Base-by-base conservation (phyloP, 208 protist genomes). In the Leishmania arabica region DNA sequence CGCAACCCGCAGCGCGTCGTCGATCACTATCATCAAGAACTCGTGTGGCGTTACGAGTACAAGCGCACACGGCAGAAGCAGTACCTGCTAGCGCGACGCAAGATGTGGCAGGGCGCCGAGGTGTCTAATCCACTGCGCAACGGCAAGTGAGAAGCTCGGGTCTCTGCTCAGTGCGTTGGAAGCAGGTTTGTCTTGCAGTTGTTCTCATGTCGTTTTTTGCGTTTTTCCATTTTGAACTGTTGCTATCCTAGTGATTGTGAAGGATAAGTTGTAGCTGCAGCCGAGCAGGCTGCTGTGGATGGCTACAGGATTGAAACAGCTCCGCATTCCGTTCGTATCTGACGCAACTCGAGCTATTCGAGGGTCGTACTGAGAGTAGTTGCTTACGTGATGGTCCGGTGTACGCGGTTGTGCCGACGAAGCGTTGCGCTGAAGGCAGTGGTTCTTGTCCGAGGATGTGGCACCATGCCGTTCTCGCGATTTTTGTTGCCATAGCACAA, bases 11-110 rank as follows among this genome's bases (percentile, higher is more conserved):
- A 98, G 84, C 79, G 88, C 19, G 92, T 98, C n/a, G 79, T 98
- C 64, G 92, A 98, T 74, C 95, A 98, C 78, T 97, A 98, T 77
- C 95, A 98, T 79, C 95, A 98, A 80, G 95, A 98, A 83, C 80
- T 98, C 21, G 93, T 98, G 27, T 98, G 95, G 94, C 88, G 90
- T 68, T 95, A 91, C 68, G 95, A 98, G 85, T 98, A 96, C 84
- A 87, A 97, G 80, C 86, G 95, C 70, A 91, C 87, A 56, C 93
- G 95, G 19, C 95, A 97, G 81, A 98, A 97, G 84, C 95, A 98
- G 85, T 96, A 95, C 83, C 84, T 97, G n/a, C 90, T 97, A 45
- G 77, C 81, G 79, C 86, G 88, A 19, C 88, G 89, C 24, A 84
- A 71, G 66, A 45, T 84, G 62, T 82, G 85, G 85, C 73, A 84